A percentile compares a stretch with the other conserved stretches of the same genome.
These are phyloP conservation scores for Neurospora sp. DNA, from an alignment of 495 filamentous ascomycete species.

Conservation along the genomic window DNA sequence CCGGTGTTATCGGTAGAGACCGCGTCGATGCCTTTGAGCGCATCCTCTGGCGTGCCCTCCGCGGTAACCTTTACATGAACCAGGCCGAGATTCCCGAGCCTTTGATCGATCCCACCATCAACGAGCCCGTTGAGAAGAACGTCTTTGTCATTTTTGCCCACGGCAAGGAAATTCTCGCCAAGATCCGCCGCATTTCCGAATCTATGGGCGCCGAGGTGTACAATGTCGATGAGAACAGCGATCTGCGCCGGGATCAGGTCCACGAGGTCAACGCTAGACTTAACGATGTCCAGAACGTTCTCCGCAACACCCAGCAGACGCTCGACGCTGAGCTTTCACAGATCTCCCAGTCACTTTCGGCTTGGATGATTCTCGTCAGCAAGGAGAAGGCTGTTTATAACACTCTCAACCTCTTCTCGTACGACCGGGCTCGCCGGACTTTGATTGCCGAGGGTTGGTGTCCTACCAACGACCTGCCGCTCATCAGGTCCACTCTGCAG, in stretches of 20 bases:
- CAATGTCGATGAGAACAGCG: constrained; percentile 93
- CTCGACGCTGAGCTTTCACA: constrained; percentile 87
- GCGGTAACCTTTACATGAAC: constrained; percentile 99
- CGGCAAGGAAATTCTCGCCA: constrained; percentile 93
- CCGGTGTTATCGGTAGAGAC: constrained; percentile 89
- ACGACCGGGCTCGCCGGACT: constrained; percentile 90
- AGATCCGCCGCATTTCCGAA: constrained; percentile 98
- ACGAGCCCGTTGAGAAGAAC: constrained; percentile 89
- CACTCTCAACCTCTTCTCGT: constrained; percentile 91
- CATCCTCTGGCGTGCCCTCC: constrained; percentile 91
- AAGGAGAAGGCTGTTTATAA: constrained; percentile 99
- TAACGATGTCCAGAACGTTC: constrained; percentile 78
- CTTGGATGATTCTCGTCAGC: constrained; percentile 93
- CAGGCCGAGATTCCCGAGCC: constrained; percentile 94
- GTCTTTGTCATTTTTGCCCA: constrained; percentile 99
- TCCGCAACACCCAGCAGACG: constrained; percentile 93
- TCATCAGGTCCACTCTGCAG: constrained; percentile 90
- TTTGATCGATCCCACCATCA: constrained; percentile 84
- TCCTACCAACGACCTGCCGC: constrained; percentile 78
- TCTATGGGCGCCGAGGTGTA: constrained; percentile 92
- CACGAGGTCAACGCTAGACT: constrained; percentile 92
- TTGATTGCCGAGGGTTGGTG: constrained; percentile 97
- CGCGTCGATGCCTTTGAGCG: constrained; percentile 92
- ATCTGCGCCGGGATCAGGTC: constrained; percentile 86
- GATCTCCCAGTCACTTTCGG: constrained; percentile 78